These are phyloP conservation scores for Eucalyptus pauciflora DNA, from an alignment of 345 rosid genomes.

Conservation along the genomic window DNA sequence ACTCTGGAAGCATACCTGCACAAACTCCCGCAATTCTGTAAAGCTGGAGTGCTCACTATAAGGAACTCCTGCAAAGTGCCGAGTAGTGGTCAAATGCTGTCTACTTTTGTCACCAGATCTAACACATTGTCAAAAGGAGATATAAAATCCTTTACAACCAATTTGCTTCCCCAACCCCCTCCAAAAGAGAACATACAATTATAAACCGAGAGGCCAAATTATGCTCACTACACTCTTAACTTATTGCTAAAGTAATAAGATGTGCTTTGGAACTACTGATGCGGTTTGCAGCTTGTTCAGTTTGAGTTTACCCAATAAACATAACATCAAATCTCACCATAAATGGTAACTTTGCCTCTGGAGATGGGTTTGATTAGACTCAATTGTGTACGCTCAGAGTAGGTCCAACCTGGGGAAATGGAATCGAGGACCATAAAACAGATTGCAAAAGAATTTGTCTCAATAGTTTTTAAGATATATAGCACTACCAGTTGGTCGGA, in stretches of 20 bases:
- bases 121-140: neutral
- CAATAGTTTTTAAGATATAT: neutral
- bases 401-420: constrained; percentile 58
- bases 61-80: constrained; percentile 48
- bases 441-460: neutral
- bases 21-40: constrained; percentile 63
- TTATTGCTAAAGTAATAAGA: neutral
- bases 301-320: neutral
- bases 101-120: neutral
- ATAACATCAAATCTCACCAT: constrained; percentile 33
- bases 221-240: neutral
- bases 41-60: constrained; percentile 84
- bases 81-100: neutral
- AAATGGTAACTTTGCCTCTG: constrained; percentile 50
- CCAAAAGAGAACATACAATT: neutral
- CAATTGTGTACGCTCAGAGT: constrained; percentile 53
- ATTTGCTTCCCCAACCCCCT: neutral
- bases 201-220: neutral
- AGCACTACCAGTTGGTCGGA: constrained; percentile 60
- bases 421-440: neutral
- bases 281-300: neutral
- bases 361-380: constrained; percentile 51
- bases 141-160: neutral
- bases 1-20: constrained; percentile 28
- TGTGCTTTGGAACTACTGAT: neutral